Base-by-base conservation (phyloP, 768 basidiomycete genomes). In the Sistotremastrum suecicum region DNA sequence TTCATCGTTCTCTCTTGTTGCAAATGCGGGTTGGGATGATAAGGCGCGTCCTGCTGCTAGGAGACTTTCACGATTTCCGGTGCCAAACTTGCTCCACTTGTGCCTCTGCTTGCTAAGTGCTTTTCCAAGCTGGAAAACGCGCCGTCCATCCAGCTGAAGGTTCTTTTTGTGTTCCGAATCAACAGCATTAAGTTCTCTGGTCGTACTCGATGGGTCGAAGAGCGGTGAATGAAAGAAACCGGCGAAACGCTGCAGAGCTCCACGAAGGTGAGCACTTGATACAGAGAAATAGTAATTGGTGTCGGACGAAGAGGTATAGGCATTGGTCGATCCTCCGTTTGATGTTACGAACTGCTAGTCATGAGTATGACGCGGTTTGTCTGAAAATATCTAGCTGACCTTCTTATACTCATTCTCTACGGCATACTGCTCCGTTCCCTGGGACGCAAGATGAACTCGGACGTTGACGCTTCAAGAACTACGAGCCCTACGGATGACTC, bases 131-230 rank as follows among this genome's bases (percentile, higher is more conserved):
- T 99, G 94, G 63, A 85, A 98, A 47, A 92, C 78, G n/a, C 94
- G 78, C 85, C 90, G 92, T 56, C 80, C 67, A 57, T 97, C 90
- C 2, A 71, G 66, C 59, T 94, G 92, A 41, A 85, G 76, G 58
- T 98, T 99, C 67, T 95, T 94, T 66, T 89, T 88, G 69, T 97
- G 82, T 60, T 99, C 95, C 0, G 89, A 94, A 60, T 99, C 83
- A 37, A 99, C 92, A 1, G 95, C 94, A 53, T 90, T 90, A 50
- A 95, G 70, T 64, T 99, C 94, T 33, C 90, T 77, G 30, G 76
- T 70, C 0, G 89, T 91, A 58, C 89, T 87, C 3, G 83, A 85
- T 0, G 84, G 76, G 1, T 78, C 60, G 57, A 99, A 98, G 37
- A 94, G 71, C 0, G 94, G 94, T n/a, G 78, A 83, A 51, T 85